A percentile compares a stretch with the other conserved stretches of the same genome.
These are phyloP conservation scores for Cryphonectria nitschkei DNA, from an alignment of 2,329 filamentous ascomycete species.

Conservation along the genomic window DNA sequence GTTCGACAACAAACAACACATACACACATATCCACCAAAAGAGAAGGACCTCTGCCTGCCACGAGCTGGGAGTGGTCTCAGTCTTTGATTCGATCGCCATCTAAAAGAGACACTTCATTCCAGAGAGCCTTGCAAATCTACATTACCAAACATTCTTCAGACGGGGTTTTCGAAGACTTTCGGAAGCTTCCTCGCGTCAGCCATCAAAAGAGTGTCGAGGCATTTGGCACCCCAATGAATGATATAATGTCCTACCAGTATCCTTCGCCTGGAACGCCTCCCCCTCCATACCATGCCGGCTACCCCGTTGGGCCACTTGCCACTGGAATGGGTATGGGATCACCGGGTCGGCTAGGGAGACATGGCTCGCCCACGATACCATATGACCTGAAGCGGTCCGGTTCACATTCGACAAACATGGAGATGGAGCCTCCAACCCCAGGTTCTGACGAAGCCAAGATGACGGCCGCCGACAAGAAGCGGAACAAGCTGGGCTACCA, in stretches of 20 bases:
- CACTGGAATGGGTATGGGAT: conserved; percentile 38
- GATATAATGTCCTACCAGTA: conserved; percentile 56
- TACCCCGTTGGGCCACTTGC: conserved; percentile 40
- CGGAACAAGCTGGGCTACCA: conserved; percentile 96
- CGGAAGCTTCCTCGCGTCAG: conserved; percentile 6
- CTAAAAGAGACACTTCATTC: conserved; percentile 11
- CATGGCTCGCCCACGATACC: conserved; percentile 36
- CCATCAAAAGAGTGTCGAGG: conserved; percentile 14
- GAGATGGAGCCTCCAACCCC: conserved; percentile 32
- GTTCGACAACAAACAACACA: not conserved
- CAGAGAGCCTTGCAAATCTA: not conserved
- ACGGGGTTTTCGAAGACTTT: conserved; percentile 16
- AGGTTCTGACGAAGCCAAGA: conserved; percentile 38
- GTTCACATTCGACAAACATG: conserved; percentile 55
- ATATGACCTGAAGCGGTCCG: conserved; percentile 51
- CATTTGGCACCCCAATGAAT: conserved; percentile 39
- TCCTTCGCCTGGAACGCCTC: conserved; percentile 40
- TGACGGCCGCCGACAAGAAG: conserved; percentile 54
- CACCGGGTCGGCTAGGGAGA: conserved; percentile 25
- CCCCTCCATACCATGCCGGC: conserved; percentile 45
- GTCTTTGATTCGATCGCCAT: not conserved
- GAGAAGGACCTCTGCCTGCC: not conserved
- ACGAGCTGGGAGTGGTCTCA: not conserved
- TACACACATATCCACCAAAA: not conserved
- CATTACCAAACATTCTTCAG: conserved; percentile 19